Evolutionary conservation across 352 stramenopile genomes (phyloP).

Genomic region (Globisporangium canariense): DNA sequence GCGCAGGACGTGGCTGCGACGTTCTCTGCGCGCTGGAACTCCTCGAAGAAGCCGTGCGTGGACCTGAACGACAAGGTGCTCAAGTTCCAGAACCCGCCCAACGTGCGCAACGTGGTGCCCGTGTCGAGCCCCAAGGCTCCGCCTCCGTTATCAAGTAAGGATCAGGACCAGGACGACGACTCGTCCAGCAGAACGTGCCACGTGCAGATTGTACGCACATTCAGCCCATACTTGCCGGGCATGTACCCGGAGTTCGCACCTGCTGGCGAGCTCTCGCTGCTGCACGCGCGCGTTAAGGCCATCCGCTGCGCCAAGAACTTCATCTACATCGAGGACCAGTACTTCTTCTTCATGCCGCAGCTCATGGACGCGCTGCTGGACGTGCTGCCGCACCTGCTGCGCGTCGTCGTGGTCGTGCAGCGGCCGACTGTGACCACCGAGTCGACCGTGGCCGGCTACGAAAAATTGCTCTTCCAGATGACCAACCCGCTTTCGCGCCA

Average conservation of each 20-base stretch:
- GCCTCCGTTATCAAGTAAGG: not conserved
- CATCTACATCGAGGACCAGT: constrained; percentile 71
- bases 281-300: constrained; percentile 50
- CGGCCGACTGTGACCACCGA: constrained; percentile 26
- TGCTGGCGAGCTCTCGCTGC: constrained; percentile 49
- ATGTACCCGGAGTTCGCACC: constrained; percentile 48
- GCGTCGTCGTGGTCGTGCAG: constrained; percentile 56
- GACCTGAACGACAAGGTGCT: constrained; percentile 39
- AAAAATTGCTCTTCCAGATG: constrained; percentile 69
- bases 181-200: constrained; percentile 9
- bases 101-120: constrained; percentile 15
- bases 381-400: constrained; percentile 39
- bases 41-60: constrained; percentile 26
- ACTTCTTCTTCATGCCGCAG: constrained; percentile 66
- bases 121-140: not conserved
- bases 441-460: constrained; percentile 42
- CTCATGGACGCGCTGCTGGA: constrained; percentile 42
- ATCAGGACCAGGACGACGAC: not conserved
- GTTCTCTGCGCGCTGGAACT: constrained; percentile 69
- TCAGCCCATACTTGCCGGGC: constrained; percentile 31
- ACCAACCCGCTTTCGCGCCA: constrained; percentile 37
- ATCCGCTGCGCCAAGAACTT: constrained; percentile 55
- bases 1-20: constrained; percentile 57
- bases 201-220: constrained; percentile 57
- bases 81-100: constrained; percentile 44